A percentile compares a stretch with the other conserved stretches of the same genome.
Conservation (phyloP, 2,329 filamentous ascomycete species). For the Intubia oerlemansii region DNA sequence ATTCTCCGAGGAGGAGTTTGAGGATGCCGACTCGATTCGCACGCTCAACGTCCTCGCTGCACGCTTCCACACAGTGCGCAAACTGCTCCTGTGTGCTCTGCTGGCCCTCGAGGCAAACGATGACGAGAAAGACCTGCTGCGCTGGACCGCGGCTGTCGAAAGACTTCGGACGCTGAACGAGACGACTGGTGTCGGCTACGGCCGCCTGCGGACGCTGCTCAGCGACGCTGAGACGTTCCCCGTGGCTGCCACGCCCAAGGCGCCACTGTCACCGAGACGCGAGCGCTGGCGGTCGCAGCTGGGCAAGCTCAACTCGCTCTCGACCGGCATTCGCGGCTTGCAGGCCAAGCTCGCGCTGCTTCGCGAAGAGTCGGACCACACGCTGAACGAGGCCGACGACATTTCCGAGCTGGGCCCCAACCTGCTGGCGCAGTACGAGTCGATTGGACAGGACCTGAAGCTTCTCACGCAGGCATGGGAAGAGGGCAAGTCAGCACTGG, state of each 20-base stretch:
- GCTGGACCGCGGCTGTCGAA: conserved; percentile 62
- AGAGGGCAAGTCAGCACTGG: conserved; percentile 62
- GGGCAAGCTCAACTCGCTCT: conserved; percentile 70
- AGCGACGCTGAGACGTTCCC: conserved; percentile 54
- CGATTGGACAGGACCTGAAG: conserved; percentile 72
- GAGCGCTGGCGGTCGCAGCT: conserved; percentile 75
- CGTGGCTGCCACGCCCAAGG: conserved; percentile 32
- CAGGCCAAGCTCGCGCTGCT: conserved; percentile 89
- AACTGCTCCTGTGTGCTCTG: conserved; percentile 73
- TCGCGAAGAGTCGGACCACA: conserved; percentile 69
- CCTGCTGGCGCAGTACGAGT: conserved; percentile 80
- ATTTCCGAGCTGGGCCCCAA: conserved; percentile 57
- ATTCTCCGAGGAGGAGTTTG: conserved; percentile 41
- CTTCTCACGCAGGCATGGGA: conserved; percentile 72
- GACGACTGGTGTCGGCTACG: conserved; percentile 38
- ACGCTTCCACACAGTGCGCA: conserved; percentile 59
- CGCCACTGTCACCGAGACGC: conserved; percentile 46
- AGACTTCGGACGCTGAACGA: conserved; percentile 45
- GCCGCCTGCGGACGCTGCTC: conserved; percentile 46
- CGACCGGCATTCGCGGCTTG: conserved; percentile 71
- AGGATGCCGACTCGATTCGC: conserved; percentile 59
- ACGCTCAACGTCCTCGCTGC: conserved; percentile 65
- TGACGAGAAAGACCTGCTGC: conserved; percentile 50
- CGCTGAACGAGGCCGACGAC: conserved; percentile 50
- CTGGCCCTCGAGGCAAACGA: conserved; percentile 70